Evolutionary conservation across 768 basidiomycete species (phyloP).

Genomic region (Mycena pura): DNA sequence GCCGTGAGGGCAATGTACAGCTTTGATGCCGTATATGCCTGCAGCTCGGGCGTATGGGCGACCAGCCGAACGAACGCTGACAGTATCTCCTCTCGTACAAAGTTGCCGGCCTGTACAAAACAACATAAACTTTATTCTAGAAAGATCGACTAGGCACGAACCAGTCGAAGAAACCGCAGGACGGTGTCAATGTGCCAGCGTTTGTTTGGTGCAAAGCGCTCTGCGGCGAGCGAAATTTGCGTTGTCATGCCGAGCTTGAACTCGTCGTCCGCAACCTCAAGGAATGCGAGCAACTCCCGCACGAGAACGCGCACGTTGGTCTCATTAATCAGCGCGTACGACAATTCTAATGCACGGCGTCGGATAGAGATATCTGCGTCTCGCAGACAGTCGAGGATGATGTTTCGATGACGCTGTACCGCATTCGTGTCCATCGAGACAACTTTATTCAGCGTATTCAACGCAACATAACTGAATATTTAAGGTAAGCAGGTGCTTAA

Average conservation of each 20-base stretch:
- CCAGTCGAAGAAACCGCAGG: constrained; percentile 88
- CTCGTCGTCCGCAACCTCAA: constrained; percentile 98
- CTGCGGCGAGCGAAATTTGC: constrained; percentile 94
- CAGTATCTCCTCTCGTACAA: constrained; percentile 94
- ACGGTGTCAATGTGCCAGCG: constrained; percentile 99
- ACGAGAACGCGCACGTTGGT: constrained; percentile 91
- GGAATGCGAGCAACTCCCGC: constrained; percentile 91
- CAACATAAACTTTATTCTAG: constrained; percentile 1
- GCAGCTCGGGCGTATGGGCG: constrained; percentile 95
- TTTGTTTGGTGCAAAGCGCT: constrained; percentile 96
- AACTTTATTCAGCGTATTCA: constrained; percentile 98
- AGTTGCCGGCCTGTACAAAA: constrained; percentile 96
- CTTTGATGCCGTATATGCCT: constrained; percentile 93
- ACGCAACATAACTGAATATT: constrained; percentile 92
- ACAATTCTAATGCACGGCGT: constrained; percentile 93
- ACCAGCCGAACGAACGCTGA: constrained; percentile 96
- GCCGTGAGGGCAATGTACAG: constrained; percentile 85
- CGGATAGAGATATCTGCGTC: constrained; percentile 99
- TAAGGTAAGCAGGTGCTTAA: background rate
- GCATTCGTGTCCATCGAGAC: constrained; percentile 98
- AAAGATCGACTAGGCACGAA: background rate
- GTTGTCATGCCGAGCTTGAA: constrained; percentile 99
- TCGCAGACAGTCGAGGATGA: constrained; percentile 98
- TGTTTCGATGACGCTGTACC: constrained; percentile 96
- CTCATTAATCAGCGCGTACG: constrained; percentile 97